Evolutionary conservation across 2,329 filamentous ascomycete species (phyloP).

Genomic region (Aureobasidium vineae): DNA sequence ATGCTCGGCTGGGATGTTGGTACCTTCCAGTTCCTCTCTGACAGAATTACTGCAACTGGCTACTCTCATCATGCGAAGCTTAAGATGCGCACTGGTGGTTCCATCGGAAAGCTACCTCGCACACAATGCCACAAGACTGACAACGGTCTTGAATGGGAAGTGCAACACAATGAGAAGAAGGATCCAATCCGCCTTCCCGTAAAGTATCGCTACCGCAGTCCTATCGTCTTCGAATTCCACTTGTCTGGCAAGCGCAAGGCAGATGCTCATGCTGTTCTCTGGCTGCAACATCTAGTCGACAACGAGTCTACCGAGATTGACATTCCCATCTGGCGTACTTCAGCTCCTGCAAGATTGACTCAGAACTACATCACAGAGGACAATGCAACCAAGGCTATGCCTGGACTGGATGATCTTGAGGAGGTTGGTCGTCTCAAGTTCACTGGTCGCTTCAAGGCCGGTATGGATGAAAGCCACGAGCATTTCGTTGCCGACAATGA

Average conservation of each 20-base stretch:
- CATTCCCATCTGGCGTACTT: slow-evolving; percentile 86
- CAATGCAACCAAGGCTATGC: slow-evolving; percentile 63
- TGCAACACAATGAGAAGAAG: slow-evolving; percentile 49
- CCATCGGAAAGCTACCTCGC: slow-evolving; percentile 66
- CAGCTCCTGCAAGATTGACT: slow-evolving; percentile 70
- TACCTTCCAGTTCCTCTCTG: slow-evolving; percentile 81
- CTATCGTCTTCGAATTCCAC: slow-evolving; percentile 85
- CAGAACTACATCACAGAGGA: slow-evolving; percentile 90
- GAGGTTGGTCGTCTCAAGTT: slow-evolving; percentile 82
- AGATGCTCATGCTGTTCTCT: slow-evolving; percentile 75
- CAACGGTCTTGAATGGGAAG: slow-evolving; percentile 61
- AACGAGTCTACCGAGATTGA: slow-evolving; percentile 74
- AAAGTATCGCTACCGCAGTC: slow-evolving; percentile 84
- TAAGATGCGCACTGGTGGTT: slow-evolving; percentile 79
- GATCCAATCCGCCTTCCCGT: slow-evolving; percentile 74
- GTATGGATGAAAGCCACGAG: slow-evolving; percentile 82
- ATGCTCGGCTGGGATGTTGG: slow-evolving; percentile 95
- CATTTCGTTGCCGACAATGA: slow-evolving; percentile 83
- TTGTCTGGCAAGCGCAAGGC: slow-evolving; percentile 64
- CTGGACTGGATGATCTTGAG: slow-evolving; percentile 71
- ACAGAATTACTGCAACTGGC: slow-evolving; percentile 63
- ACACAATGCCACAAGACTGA: slow-evolving; percentile 59
- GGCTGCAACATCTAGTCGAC: slow-evolving; percentile 82
- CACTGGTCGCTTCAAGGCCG: slow-evolving; percentile 78
- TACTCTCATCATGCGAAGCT: slow-evolving; percentile 67